phyloP scores from a whole-genome alignment of 2,329 filamentous ascomycete genomes.

The Arthrinium puccinioides region DNA sequence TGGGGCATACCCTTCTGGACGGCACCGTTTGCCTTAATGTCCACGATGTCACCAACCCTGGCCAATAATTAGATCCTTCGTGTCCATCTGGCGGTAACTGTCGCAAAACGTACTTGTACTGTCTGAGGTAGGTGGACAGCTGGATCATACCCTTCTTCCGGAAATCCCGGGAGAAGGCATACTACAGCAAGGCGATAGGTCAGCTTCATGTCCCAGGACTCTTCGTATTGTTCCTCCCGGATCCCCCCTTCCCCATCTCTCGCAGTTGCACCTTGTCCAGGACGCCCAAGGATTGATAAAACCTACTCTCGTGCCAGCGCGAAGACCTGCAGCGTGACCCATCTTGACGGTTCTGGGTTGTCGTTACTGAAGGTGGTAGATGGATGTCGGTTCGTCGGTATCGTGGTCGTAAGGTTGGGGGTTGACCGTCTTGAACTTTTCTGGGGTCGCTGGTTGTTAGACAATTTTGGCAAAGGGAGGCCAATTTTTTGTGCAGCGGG shows the following conservation, averaged over 20 bases:
- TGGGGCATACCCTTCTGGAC: slow-evolving; percentile 98
- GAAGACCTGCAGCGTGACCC: slow-evolving; percentile 83
- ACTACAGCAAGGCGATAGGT: slow-evolving; percentile 34
- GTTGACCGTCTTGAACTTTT: not conserved
- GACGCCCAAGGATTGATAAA: too few species aligned
- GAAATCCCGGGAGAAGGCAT: slow-evolving; percentile 92
- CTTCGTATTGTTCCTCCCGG: not conserved
- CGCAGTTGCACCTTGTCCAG: too few species aligned
- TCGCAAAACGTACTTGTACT: slow-evolving; percentile 65
- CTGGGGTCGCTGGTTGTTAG: not conserved
- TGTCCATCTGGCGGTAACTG: not conserved
- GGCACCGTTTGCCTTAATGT: slow-evolving; percentile 97
- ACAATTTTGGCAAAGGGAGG: not conserved
- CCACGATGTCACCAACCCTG: slow-evolving; percentile 96
- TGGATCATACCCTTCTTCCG: slow-evolving; percentile 92
- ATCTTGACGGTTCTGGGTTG: slow-evolving; percentile 56
- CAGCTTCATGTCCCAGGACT: slow-evolving; percentile 1
- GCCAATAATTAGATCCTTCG: slow-evolving; percentile 24
- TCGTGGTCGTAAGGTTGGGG: too few species aligned
- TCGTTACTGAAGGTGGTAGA: slow-evolving; percentile 15
- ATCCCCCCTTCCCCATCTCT: too few species aligned
- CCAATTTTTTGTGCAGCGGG: not conserved
- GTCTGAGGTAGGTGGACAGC: slow-evolving; percentile 88
- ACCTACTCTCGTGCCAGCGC: slow-evolving; percentile 77
- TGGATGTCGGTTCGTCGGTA: slow-evolving; percentile 10